A percentile compares a stretch with the other conserved stretches of the same genome.
phyloP scores from a whole-genome alignment of 2,329 filamentous ascomycete species.

The Sporothrix schenckii region DNA sequence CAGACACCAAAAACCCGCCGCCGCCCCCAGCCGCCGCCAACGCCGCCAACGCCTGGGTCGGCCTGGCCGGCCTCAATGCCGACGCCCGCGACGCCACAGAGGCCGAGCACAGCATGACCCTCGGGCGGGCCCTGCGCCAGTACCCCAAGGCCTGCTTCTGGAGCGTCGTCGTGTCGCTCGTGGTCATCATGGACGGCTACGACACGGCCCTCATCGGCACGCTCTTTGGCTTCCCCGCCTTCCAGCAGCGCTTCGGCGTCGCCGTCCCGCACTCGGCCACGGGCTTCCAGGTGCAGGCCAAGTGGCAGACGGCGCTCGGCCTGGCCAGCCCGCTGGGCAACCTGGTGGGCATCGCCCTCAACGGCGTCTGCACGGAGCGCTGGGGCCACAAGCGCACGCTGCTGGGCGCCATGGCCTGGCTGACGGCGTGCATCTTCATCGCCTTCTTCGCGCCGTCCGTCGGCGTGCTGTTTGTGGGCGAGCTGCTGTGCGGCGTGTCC shows the following conservation, averaged over 20 bases:
- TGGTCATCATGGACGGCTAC: slow-evolving; percentile 50
- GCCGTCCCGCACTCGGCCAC: slow-evolving; percentile 13
- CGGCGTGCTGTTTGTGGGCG: slow-evolving; percentile 52
- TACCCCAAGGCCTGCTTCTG: slow-evolving; percentile 43
- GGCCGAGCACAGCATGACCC: slow-evolving; percentile 29
- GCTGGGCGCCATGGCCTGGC: slow-evolving; percentile 50
- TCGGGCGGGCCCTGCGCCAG: slow-evolving; percentile 32
- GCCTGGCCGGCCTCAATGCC: slow-evolving; percentile 1
- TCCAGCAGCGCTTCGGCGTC: slow-evolving; percentile 39
- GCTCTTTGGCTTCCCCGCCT: slow-evolving; percentile 42
- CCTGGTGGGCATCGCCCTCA: slow-evolving; percentile 58
- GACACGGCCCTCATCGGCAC: slow-evolving; percentile 38
- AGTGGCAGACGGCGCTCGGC: slow-evolving; percentile 61
- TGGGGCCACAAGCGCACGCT: slow-evolving; percentile 57
- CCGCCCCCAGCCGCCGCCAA: neutral
- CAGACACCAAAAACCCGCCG: no score
- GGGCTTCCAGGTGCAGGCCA: slow-evolving; percentile 41
- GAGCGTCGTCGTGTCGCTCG: slow-evolving; percentile 40
- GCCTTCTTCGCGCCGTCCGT: slow-evolving; percentile 57
- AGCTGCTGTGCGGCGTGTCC: slow-evolving; percentile 49
- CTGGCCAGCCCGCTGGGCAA: slow-evolving; percentile 59
- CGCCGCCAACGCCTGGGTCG: slow-evolving; percentile 18
- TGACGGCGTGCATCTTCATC: slow-evolving; percentile 57
- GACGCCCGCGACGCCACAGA: slow-evolving; percentile 23
- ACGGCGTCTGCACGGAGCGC: slow-evolving; percentile 55